Conservation (phyloP, 345 rosid genomes). For the Sapria himalayana region DNA sequence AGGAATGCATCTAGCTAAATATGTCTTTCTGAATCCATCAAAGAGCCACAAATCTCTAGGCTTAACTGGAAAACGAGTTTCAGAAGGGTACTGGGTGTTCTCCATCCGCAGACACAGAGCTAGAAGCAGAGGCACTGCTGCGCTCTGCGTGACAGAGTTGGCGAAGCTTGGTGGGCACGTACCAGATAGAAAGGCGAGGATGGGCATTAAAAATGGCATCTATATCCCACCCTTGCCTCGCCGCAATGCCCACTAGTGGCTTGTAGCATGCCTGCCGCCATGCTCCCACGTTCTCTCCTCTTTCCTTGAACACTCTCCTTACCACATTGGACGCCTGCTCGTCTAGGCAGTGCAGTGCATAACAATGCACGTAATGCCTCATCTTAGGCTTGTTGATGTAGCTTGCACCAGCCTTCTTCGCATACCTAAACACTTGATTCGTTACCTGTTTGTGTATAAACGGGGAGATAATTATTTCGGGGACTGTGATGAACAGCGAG, state of each 20-base stretch:
- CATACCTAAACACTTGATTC: conserved; percentile 85
- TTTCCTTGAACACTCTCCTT: conserved; percentile 62
- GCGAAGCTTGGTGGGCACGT: conserved; percentile 86
- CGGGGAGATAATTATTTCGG: no score
- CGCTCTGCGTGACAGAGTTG: conserved; percentile 84
- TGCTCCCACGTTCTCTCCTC: conserved; percentile 89
- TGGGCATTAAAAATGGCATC: conserved; percentile 75
- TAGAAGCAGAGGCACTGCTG: conserved; percentile 24
- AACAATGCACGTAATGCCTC: conserved; percentile 97
- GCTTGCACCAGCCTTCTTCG: conserved; percentile 86
- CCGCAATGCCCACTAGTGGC: conserved; percentile 71
- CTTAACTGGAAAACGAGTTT: no score
- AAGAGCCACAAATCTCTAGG: no score
- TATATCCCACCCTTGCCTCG: conserved; percentile 85
- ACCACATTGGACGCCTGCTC: conserved; percentile 65
- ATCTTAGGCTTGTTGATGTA: conserved; percentile 98
- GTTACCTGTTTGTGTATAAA: conserved; percentile 57
- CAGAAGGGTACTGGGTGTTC: conserved; percentile 15
- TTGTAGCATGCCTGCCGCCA: conserved; percentile 96
- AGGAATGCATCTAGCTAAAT: no score
- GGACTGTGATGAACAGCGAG: no score
- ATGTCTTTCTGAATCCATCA: no score
- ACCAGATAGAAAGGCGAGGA: conserved; percentile 89
- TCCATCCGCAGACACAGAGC: conserved; percentile 24
- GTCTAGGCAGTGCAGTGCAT: conserved; percentile 83